phyloP scores from a whole-genome alignment of 2,329 filamentous ascomycete genomes.

The Didymella segeticola region DNA sequence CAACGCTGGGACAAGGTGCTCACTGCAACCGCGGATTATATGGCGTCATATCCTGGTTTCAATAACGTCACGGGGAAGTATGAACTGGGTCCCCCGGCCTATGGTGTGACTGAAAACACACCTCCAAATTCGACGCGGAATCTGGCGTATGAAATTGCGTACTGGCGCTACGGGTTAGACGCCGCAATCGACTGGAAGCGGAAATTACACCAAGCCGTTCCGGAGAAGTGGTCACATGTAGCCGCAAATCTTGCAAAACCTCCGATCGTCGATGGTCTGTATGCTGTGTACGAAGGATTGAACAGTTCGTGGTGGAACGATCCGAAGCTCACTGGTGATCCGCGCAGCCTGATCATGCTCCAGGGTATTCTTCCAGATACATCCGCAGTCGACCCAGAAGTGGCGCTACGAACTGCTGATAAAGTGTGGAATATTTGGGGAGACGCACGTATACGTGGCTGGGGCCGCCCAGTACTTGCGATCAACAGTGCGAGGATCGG shows the following conservation, averaged over 20 bases:
- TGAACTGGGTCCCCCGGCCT: constrained; percentile 58
- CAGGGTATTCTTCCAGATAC: constrained; percentile 37
- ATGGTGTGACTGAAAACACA: constrained; percentile 63
- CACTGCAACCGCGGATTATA: constrained; percentile 62
- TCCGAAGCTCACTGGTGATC: constrained; percentile 30
- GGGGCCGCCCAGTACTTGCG: constrained; percentile 40
- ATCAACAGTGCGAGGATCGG: constrained; percentile 39
- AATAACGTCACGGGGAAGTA: constrained; percentile 60
- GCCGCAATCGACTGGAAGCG: constrained; percentile 61
- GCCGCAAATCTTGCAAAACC: constrained; percentile 61
- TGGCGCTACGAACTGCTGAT: constrained; percentile 35
- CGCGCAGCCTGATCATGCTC: constrained; percentile 38
- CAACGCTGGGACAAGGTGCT: constrained; percentile 61
- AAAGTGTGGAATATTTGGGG: constrained; percentile 40
- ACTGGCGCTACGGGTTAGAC: constrained; percentile 66
- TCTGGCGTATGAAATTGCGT: constrained; percentile 64
- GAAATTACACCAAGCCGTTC: constrained; percentile 52
- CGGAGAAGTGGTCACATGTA: constrained; percentile 57
- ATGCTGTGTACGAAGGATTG: constrained; percentile 62
- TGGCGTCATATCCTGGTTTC: constrained; percentile 62
- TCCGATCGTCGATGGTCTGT: constrained; percentile 58
- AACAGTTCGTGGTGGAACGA: constrained; percentile 38
- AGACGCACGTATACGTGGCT: constrained; percentile 37
- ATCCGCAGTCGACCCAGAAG: constrained; percentile 27
- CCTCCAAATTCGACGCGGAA: constrained; percentile 62